A percentile compares a stretch with the other conserved stretches of the same genome.
Evolutionary conservation across 129 eudicot species (phyloP).

Genomic region (Tagetes patula): DNA sequence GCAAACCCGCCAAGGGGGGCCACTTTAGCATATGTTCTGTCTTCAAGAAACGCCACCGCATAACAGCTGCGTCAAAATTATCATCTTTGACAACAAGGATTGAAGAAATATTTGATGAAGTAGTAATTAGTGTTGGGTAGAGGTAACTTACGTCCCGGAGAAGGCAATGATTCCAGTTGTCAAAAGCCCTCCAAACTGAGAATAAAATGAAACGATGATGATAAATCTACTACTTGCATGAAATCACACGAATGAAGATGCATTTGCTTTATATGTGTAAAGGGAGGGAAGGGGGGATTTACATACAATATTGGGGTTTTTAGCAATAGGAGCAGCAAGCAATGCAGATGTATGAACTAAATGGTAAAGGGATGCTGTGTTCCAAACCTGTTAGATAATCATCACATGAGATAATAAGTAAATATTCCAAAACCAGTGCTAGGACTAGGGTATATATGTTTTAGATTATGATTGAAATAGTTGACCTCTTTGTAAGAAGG

Average conservation of each 20-base stretch:
- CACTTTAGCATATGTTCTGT: constrained; percentile 66
- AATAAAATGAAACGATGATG: constrained; percentile 9
- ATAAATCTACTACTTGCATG: background rate
- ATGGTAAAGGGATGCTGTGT: constrained; percentile 86
- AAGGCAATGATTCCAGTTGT: constrained; percentile 80
- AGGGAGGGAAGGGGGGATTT: background rate
- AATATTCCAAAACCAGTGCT: background rate
- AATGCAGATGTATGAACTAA: constrained; percentile 93
- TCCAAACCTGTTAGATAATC: constrained; percentile 60
- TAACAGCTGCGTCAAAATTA: constrained; percentile 64
- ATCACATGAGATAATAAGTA: too few species aligned
- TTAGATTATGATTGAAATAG: too few species aligned
- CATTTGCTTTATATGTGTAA: background rate
- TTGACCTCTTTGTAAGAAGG: constrained; percentile 74
- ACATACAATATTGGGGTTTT: constrained; percentile 71
- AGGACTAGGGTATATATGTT: too few species aligned
- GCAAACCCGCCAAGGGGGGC: constrained; percentile 98
- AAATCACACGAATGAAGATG: background rate
- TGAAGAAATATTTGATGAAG: too few species aligned
- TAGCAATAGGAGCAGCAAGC: constrained; percentile 78
- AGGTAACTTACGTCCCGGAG: constrained; percentile 79
- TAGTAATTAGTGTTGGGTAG: too few species aligned
- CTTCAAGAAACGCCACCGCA: constrained; percentile 79
- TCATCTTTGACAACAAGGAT: constrained; percentile 20
- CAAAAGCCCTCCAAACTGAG: constrained; percentile 85